Evolutionary conservation across 257 asterid species (phyloP), one percentile per base, ranked within the genome.

Genomic region (Primulina tabacum): DNA sequence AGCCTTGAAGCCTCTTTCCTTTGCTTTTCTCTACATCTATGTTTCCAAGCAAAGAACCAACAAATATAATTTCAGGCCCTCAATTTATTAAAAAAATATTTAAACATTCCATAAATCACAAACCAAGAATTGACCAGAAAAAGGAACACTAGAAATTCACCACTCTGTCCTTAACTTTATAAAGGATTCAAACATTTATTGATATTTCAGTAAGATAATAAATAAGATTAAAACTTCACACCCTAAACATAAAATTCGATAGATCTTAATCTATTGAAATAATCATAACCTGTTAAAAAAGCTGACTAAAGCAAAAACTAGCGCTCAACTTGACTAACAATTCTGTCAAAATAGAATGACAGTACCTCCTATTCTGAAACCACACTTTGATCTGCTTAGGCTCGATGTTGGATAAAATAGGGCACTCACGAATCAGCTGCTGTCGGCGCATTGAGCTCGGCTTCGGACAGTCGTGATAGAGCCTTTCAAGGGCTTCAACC

Each of bases 301-400:
- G 20, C 8, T 3, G 20, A 43, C n/a, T 12, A 43, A 16, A 50
- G 20, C 20, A 50, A 16, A 43, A 50, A 5, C 16, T 5, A 50
- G 56, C 8, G 0, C 8, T 50, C 18, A 50, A 50, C 20, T 16
- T 50, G 60, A 65, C 14, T 26, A 30, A 65, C 26, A 60, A 8
- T 21, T 35, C n/a, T 40, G 12, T 21, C 30, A 32, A 65, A 34
- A 65, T 14, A 8, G 1, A 26, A 20, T 4, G 17, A 32, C 62
- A 55, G 2, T 81, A 90, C 97, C 97, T 86, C 78, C 97, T 85
- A 80, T 90, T 90, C 79, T 90, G 97, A 71, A 90, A 90, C 97
- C 97, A 90, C 38, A 90, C 97, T 86, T 90, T 90, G 90, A 90
- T 90, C 79, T 90, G 97, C 74, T 86, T 90, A 43, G 96, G 92